These are phyloP conservation scores for Daldinia eschscholtzii DNA, from an alignment of 2,329 filamentous ascomycete species.

Conservation along the genomic window DNA sequence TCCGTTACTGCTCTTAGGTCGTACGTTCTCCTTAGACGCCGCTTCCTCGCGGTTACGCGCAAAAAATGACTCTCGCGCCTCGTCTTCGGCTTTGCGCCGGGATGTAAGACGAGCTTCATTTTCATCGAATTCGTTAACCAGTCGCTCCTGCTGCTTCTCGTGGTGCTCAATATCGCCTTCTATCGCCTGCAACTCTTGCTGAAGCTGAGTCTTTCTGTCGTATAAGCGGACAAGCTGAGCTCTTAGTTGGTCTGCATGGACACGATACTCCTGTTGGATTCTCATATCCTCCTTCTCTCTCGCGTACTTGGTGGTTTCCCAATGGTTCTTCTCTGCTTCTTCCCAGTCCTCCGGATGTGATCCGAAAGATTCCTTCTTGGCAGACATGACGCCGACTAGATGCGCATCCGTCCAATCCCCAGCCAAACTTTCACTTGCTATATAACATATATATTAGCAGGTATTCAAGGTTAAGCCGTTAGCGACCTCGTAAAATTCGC, in stretches of 20 bases:
- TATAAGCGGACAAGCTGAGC: slow-evolving; percentile 44
- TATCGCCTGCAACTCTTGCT: slow-evolving; percentile 44
- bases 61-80: slow-evolving; percentile 43
- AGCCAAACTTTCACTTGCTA: slow-evolving; percentile 15
- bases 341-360: slow-evolving; percentile 39
- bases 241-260: slow-evolving; percentile 43
- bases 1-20: slow-evolving; percentile 37
- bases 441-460: slow-evolving; percentile 15
- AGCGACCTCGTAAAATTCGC: not conserved
- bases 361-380: slow-evolving; percentile 38
- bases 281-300: slow-evolving; percentile 47
- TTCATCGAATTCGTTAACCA: slow-evolving; percentile 46
- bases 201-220: slow-evolving; percentile 42
- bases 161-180: slow-evolving; percentile 42
- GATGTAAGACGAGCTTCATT: slow-evolving; percentile 28
- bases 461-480: not conserved
- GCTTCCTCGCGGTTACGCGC: slow-evolving; percentile 38
- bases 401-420: slow-evolving; percentile 20
- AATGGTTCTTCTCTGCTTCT: slow-evolving; percentile 46
- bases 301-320: slow-evolving; percentile 41
- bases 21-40: slow-evolving; percentile 39
- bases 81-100: slow-evolving; percentile 47
- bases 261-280: slow-evolving; percentile 42
- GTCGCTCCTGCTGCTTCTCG: slow-evolving; percentile 46
- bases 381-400: slow-evolving; percentile 43